Conservation (phyloP, 2,329 filamentous ascomycete genomes). For the Phialophora verrucosa region DNA sequence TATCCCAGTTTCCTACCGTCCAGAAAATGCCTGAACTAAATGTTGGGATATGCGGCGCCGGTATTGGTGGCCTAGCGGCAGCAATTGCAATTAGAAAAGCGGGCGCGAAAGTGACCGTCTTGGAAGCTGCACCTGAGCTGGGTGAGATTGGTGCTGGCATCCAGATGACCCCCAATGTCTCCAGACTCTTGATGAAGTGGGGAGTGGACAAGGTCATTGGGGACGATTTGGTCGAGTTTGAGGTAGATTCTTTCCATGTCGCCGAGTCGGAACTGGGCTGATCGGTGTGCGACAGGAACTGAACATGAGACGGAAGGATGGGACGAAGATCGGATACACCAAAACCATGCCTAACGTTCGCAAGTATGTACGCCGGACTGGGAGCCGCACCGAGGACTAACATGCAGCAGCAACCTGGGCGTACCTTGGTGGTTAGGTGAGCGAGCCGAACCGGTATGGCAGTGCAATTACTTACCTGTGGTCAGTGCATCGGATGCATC, state of each 20-base stretch:
- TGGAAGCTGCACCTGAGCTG: conserved; percentile 42
- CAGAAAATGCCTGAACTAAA: conserved; percentile 27
- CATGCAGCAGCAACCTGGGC: conserved; percentile 24
- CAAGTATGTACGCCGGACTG: conserved; percentile 13
- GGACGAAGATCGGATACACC: conserved; percentile 48
- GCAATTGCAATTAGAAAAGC: conserved; percentile 51
- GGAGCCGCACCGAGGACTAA: conserved; percentile 5
- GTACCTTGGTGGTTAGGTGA: conserved; percentile 41
- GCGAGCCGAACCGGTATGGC: conserved; percentile 25
- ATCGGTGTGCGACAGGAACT: conserved; percentile 40
- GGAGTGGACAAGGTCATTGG: conserved; percentile 50
- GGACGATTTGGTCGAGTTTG: conserved; percentile 48
- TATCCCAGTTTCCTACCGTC: not conserved
- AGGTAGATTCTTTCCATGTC: conserved; percentile 15
- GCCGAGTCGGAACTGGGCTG: not conserved
- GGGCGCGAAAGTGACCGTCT: conserved; percentile 43
- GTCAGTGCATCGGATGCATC: conserved; percentile 55
- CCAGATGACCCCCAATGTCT: conserved; percentile 37
- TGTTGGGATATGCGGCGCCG: conserved; percentile 47
- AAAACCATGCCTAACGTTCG: conserved; percentile 38
- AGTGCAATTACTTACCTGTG: not conserved
- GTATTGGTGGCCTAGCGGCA: conserved; percentile 53
- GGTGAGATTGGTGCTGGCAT: conserved; percentile 48
- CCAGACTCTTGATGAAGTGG: conserved; percentile 49
- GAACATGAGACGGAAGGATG: conserved; percentile 45